Conservation (phyloP, 768 basidiomycete species). For the Fibroporia radiculosa region DNA sequence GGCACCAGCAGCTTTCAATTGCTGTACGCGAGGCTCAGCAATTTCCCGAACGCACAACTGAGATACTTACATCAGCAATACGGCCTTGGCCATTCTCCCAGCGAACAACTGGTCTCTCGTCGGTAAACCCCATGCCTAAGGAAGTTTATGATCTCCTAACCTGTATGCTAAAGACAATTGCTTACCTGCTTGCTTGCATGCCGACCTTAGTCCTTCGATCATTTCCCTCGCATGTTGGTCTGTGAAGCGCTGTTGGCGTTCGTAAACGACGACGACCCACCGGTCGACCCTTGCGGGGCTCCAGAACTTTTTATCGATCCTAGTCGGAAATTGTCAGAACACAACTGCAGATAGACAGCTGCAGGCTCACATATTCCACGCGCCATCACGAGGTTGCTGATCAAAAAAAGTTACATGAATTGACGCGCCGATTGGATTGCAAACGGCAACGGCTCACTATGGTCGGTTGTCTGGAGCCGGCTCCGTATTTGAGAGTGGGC, state of each 20-base stretch:
- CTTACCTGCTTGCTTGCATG: slow-evolving; percentile 55
- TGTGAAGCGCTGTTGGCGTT: slow-evolving; percentile 50
- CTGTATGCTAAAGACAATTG: slow-evolving; percentile 7
- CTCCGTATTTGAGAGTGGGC: slow-evolving; percentile 62
- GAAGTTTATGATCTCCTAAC: neutral
- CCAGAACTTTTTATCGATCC: slow-evolving; percentile 70
- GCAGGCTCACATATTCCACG: slow-evolving; percentile 66
- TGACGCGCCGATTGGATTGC: neutral
- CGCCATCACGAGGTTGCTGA: slow-evolving; percentile 55
- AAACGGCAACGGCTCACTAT: slow-evolving; percentile 36
- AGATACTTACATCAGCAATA: slow-evolving; percentile 34
- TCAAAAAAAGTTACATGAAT: slow-evolving; percentile 7
- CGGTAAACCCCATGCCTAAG: slow-evolving; percentile 51
- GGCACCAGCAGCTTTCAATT: slow-evolving; percentile 44
- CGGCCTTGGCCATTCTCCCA: slow-evolving; percentile 54
- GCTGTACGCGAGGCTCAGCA: slow-evolving; percentile 19
- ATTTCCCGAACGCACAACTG: neutral
- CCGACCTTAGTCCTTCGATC: slow-evolving; percentile 41
- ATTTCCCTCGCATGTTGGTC: slow-evolving; percentile 42
- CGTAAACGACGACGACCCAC: slow-evolving; percentile 65
- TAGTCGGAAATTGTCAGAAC: slow-evolving; percentile 18
- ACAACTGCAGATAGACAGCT: neutral
- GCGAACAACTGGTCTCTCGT: slow-evolving; percentile 34
- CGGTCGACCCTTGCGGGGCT: slow-evolving; percentile 41
- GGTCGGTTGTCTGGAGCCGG: slow-evolving; percentile 43